Base-by-base conservation (phyloP, 2,329 filamentous ascomycete species). In the Diaporthe citrichinensis region DNA sequence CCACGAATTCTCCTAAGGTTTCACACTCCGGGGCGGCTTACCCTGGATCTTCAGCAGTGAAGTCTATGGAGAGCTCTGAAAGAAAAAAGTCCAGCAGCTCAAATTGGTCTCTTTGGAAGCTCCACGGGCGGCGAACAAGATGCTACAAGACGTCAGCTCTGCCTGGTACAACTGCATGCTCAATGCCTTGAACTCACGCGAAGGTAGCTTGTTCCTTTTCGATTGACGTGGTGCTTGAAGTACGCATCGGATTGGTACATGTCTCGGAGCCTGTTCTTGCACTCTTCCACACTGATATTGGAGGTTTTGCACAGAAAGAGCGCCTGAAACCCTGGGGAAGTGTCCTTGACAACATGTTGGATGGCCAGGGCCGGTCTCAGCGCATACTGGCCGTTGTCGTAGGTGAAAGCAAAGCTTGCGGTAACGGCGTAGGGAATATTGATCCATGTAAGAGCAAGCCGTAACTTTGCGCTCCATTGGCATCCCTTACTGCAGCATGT, bases 301-400 rank as follows among this genome's bases (percentile, higher is more conserved):
- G 10, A 39, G 5, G 8, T 10, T 17, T 14, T 10, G 39, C 59
- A 62, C 14, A 62, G 4, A 17, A 9, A 44, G 15, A 62, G 39
- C 7, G 59, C 39, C 39, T 44, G 7, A 17, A 62, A 62, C 25
- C 59, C 39, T 6, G 59, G 59, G 4, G 59, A 62, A 17, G 39
- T 44, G 39, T 62, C 12, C 8, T 10, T 62, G n/a, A 62, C 59
- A 31, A 62, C 39, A 62, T 62, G 59, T 20, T 62, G 59, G 25
- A 62, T 62, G 59, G 36, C n/a, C 6, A 62, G 14, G 12, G 59
- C 59, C 25, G 59, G 59, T 25, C 2, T 44, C n/a, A 62, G 39
- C 12, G 4, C 39, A 31, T 62, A 62, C 15, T 46, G 36, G 3
- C 59, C 59, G 59, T 44, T 62, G 0, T 10, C n/a, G 39, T 10